Evolutionary conservation across 495 filamentous ascomycete species (phyloP).

Genomic region (Daldinia loculata): DNA sequence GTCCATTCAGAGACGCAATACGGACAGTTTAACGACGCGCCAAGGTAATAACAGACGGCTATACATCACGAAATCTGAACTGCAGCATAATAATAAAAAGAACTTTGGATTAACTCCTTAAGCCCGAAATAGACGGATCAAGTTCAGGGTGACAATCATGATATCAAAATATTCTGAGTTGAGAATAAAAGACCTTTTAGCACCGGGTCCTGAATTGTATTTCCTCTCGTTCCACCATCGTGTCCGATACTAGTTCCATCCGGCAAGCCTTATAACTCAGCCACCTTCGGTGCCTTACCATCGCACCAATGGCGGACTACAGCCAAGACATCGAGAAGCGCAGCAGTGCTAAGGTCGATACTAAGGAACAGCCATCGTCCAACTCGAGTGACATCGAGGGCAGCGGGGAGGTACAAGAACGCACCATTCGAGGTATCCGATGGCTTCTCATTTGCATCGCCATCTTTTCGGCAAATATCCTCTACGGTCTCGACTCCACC

Average conservation of each 20-base stretch:
- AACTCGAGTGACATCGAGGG: neutral
- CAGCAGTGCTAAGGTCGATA: neutral
- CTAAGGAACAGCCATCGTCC: neutral
- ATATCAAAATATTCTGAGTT: neutral
- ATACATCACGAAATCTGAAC: neutral
- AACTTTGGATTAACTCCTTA: neutral
- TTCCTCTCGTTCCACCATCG: neutral
- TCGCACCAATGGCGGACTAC: neutral
- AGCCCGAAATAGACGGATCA: neutral
- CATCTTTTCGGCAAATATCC: neutral
- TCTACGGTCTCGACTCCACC: neutral
- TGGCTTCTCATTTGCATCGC: neutral
- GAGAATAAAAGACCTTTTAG: neutral
- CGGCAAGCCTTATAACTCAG: slow-evolving; percentile 1
- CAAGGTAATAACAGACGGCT: neutral
- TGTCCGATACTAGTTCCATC: neutral
- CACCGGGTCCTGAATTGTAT: neutral
- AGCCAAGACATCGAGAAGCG: neutral
- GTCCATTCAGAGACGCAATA: neutral
- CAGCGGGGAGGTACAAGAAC: neutral
- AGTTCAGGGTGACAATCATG: neutral
- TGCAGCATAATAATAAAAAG: neutral
- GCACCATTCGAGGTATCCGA: neutral
- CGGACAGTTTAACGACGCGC: neutral
- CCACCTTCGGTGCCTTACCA: neutral